Base-by-base conservation (phyloP, 2,329 filamentous ascomycete genomes). In the Cercospora nicotianae region DNA sequence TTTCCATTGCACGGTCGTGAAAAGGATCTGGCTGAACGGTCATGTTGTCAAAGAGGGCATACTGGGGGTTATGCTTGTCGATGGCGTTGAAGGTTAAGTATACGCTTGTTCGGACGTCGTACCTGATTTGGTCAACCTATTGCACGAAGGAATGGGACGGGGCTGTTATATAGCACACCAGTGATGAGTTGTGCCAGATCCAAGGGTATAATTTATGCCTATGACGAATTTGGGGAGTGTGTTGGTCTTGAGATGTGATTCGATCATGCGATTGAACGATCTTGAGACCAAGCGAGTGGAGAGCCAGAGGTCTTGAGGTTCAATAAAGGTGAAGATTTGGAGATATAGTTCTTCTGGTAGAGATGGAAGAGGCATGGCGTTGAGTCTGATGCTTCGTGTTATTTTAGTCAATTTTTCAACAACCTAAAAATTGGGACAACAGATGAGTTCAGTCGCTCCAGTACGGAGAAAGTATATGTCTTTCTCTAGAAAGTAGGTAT, bases 311-410 rank as follows among this genome's bases (percentile, higher is more conserved):
- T 75, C 72, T 48, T 53, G n/a, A 1, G 69, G 64, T 3, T 66
- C 53, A 42, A 71, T 16, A 39, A 71, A 63, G 26, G 33, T 55
- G 63, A 73, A 67, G 64, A 75, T 74, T 13, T 73, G 67, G 3
- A 76, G 71, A 67, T 67, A 71, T 26, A 76, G 57, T 64, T 76
- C 74, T 63, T 71, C 65, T 23, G 73, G 73, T 36, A 75, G 67
- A 1, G 18, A 12, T 12, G 67, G 59, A 30, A 31, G 53, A 58
- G 53, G 26, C 26, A 58, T 58, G 5, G 45, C 7, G 2, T 51
- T 16, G 10, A 23, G 42, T 2, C 8, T 10, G 4, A 23, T 23
- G 12, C 1, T 51, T 16, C 10, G 45, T 10, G 45, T 12, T 51
- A 26, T 4, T 13, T 23, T 23, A 5, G 6, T 26, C 10, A 51